Base-by-base conservation (phyloP, 2,329 filamentous ascomycete genomes). In the Colletotrichum sp. region DNA sequence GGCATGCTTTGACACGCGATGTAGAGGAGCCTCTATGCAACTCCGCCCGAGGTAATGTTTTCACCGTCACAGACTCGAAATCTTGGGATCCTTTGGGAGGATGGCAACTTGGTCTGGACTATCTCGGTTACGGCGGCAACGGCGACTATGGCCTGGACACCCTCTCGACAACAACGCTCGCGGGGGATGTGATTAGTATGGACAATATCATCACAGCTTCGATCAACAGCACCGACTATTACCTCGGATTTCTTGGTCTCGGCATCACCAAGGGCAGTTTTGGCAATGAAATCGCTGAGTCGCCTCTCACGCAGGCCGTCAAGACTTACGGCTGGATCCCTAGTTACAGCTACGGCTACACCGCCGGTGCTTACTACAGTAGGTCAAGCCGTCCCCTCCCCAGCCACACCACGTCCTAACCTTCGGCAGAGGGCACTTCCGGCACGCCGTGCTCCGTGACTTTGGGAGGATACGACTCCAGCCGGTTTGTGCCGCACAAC, bases 281-380 rank as follows among this genome's bases (percentile, higher is more conserved):
- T 78, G 85, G 85, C 15, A 81, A 84, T 75, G 85, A 85, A 80
- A 81, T 89, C 73, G 85, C 89, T 82, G 84, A 90, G 79, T 85
- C 90, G 80, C 84, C 90, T 73, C 80, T 93, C 80, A 85, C 90
- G 78, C 84, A 92, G 80, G 85, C 93, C 68, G 90, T 94, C 59
- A 89, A 92, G 80, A 83, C 88, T 13, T 87, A 89, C 72, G 90
- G 90, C 10, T 86, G 85, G 73, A 94, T 95, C 64, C 92, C 93
- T 2, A 95, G 94, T 81, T 88, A 95, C 77, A 94, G 93, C 57
- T 95, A 94, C 81, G 93, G 93, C 68, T 96, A 93, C 82, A 95
- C 94, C 5, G 94, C 94, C 55, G 94, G 94, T 18, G 93, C 93
- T n/a, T 89, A 90, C 77, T 95, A 95, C 80, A 89, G 92, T 93